These are phyloP conservation scores for Triangularia verruculosa DNA, from an alignment of 2,329 filamentous ascomycete genomes.

Conservation along the genomic window DNA sequence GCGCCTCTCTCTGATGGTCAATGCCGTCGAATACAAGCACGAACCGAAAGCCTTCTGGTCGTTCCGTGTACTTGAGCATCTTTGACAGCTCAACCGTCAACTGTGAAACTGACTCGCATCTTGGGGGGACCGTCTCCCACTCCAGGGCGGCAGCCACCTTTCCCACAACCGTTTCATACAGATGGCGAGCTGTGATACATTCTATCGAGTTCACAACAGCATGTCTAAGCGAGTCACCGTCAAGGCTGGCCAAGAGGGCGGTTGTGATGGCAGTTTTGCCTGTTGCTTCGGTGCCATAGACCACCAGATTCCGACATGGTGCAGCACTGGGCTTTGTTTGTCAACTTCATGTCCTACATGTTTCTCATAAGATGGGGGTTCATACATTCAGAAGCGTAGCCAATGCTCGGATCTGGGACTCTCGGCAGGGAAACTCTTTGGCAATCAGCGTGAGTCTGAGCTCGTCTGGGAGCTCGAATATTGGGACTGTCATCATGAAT, in stretches of 20 bases:
- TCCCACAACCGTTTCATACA: conserved; percentile 68
- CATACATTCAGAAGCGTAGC: conserved; percentile 52
- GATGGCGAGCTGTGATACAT: conserved; percentile 74
- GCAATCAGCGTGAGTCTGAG: conserved; percentile 44
- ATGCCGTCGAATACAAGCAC: conserved; percentile 85
- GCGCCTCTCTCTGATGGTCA: conserved; percentile 77
- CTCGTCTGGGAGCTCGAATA: conserved; percentile 55
- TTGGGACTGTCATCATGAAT: conserved; percentile 33
- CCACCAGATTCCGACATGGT: conserved; percentile 68
- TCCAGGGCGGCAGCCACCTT: conserved; percentile 54
- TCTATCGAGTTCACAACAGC: conserved; percentile 67
- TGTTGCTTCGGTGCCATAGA: conserved; percentile 82
- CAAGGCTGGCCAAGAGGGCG: conserved; percentile 54
- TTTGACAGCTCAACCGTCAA: conserved; percentile 69
- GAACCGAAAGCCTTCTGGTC: conserved; percentile 54
- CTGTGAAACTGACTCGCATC: conserved; percentile 78
- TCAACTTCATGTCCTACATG: conserved; percentile 8
- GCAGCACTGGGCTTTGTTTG: conserved; percentile 57
- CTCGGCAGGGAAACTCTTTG: conserved; percentile 54
- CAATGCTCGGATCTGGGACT: conserved; percentile 57
- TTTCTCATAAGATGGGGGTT: conserved; percentile 25
- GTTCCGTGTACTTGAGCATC: conserved; percentile 50
- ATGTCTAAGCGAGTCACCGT: conserved; percentile 42
- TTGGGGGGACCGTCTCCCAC: conserved; percentile 49
- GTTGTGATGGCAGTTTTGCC: conserved; percentile 75